Conservation (phyloP, 805 yeast genomes). For the Candida loeiensis region DNA sequence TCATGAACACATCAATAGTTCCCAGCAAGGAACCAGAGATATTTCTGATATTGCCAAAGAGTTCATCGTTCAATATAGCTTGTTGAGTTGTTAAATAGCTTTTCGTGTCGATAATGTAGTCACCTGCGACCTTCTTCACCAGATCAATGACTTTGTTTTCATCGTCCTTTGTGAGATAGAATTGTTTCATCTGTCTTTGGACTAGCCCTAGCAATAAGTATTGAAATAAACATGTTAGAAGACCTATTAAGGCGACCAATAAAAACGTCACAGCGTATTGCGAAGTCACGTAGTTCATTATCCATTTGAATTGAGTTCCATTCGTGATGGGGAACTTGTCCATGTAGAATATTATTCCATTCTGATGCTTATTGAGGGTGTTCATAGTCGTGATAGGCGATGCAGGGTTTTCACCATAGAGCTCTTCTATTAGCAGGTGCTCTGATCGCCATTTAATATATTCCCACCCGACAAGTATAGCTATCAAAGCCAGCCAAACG, state of each 20-base stretch:
- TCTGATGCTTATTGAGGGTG: conserved; percentile 8
- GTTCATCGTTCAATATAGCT: conserved; percentile 51
- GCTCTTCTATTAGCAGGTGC: conserved; percentile 23
- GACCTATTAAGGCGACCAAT: conserved; percentile 54
- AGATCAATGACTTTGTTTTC: neutral
- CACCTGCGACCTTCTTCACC: neutral
- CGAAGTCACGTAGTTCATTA: conserved; percentile 44
- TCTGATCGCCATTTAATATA: conserved; percentile 47
- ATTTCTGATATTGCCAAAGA: conserved; percentile 63
- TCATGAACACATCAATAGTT: conserved; percentile 57
- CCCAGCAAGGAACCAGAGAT: conserved; percentile 57
- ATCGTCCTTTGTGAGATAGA: neutral
- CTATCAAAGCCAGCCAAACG: conserved; percentile 26
- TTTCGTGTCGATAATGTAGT: conserved; percentile 43
- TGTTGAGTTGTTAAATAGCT: conserved; percentile 48
- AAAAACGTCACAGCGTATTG: conserved; percentile 49
- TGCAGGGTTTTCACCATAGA: conserved; percentile 4
- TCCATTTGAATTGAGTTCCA: conserved; percentile 6
- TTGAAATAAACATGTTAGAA: conserved; percentile 54
- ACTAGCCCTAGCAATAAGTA: conserved; percentile 39
- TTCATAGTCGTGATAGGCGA: conserved; percentile 6
- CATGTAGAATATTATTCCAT: conserved; percentile 7
- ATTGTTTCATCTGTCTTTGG: neutral
- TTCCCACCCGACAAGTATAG: conserved; percentile 46
- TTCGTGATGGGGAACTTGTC: conserved; percentile 2